These are phyloP conservation scores for Amphibolis antarctica DNA, from an alignment of 106 monocot genomes.

Conservation along the genomic window DNA sequence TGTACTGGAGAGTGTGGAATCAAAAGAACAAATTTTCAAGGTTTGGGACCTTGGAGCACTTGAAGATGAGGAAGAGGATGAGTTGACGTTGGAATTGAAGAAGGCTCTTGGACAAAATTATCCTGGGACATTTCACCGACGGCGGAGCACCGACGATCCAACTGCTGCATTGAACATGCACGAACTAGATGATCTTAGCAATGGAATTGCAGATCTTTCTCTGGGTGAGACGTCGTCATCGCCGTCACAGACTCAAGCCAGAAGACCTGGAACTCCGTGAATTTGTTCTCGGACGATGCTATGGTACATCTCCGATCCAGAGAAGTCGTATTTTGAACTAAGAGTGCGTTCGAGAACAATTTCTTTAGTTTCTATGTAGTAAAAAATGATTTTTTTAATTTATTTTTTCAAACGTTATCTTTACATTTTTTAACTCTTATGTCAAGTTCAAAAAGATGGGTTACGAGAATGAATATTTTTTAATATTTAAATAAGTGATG, in stretches of 20 bases:
- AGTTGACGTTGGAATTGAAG: not conserved
- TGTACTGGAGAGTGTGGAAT: not conserved
- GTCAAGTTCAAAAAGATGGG: no score
- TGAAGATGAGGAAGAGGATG: not conserved
- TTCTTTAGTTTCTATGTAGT: no score
- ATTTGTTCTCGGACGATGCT: not conserved
- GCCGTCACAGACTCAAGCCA: not conserved
- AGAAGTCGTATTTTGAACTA: not conserved
- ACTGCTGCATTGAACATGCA: not conserved
- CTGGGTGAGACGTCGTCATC: not conserved
- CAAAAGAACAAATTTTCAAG: not conserved
- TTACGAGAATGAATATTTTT: no score
- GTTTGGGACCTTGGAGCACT: slow-evolving; percentile 1
- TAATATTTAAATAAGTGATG: no score
- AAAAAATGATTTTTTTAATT: no score
- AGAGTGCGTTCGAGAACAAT: not conserved
- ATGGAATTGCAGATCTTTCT: not conserved
- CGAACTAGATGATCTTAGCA: not conserved
- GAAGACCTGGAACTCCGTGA: not conserved
- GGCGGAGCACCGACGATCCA: not conserved
- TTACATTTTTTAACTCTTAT: no score
- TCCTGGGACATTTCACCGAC: not conserved
- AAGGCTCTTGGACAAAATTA: not conserved
- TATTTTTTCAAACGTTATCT: no score
- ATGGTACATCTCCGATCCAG: not conserved